phyloP scores from a whole-genome alignment of 371 early-diverging fungal genomes.

The Saksenaea oblongispora region DNA sequence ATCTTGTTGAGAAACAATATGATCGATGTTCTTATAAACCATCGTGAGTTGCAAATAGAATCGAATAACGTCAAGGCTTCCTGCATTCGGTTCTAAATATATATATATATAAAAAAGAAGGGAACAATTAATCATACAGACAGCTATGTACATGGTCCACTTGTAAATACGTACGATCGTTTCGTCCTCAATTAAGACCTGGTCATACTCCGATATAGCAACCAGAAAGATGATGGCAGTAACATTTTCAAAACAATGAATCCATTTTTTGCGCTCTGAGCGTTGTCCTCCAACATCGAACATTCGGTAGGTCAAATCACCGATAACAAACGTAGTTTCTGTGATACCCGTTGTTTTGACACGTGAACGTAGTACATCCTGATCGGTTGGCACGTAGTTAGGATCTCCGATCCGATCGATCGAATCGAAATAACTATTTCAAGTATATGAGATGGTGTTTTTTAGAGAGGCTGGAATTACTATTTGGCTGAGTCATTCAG shows the following conservation, averaged over 20 bases:
- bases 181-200: conserved; percentile 91
- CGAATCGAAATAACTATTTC: conserved; percentile 82
- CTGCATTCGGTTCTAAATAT: conserved; percentile 89
- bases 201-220: conserved; percentile 92
- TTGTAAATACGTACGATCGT: conserved; percentile 61
- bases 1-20: conserved; percentile 97
- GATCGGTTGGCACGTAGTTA: conserved; percentile 81
- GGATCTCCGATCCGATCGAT: conserved; percentile 83
- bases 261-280: conserved; percentile 90
- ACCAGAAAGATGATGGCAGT: conserved; percentile 92
- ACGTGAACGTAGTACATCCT: conserved; percentile 82
- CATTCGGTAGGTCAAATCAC: conserved; percentile 84
- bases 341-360: conserved; percentile 87
- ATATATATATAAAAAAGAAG: not conserved
- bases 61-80: conserved; percentile 94
- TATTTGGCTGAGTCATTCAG: conserved; percentile 86
- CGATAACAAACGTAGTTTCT: conserved; percentile 84
- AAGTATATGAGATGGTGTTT: not conserved
- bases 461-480: conserved; percentile 39
- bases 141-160: not conserved
- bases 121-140: not conserved
- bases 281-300: conserved; percentile 94
- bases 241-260: conserved; percentile 92
- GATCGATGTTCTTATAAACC: conserved; percentile 92
- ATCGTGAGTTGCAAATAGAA: conserved; percentile 93